Base-by-base conservation (phyloP, 1,284 basidiomycete genomes). In the Pascua sp. region DNA sequence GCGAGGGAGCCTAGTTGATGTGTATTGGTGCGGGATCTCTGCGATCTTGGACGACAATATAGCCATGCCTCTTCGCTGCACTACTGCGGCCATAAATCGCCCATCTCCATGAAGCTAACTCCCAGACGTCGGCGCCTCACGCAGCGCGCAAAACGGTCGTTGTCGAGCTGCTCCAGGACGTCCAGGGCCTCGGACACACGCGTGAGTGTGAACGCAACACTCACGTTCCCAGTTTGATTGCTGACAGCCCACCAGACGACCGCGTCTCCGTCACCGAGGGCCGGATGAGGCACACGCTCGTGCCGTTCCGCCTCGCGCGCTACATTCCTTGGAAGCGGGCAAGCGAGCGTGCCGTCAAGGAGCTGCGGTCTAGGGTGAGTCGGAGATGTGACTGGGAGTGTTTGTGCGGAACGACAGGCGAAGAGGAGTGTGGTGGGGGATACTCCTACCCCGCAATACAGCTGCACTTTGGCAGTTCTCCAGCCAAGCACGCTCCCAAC, bases 181-280 rank as follows among this genome's bases (percentile, higher is more conserved):
- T 72, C 36, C 61, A 63, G 12, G 62, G 65, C 37, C 56, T 75
- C 15, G 72, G 72, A 5, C 48, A 52, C 38, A 54, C 49, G 49
- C 49, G 60, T 62, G 49, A 42, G 60, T 61, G 45, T 40, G 7
- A 18, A 5, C 7, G 84, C 82, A n/a, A 42, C 8, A 24, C 16
- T n/a, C 42, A 15, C 12, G 11, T 9, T 13, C 16, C 16, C 81
- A 83, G 55, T n/a, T n/a, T n/a, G n/a, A n/a, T n/a, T n/a, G 81
- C 82, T 38, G 84, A 86, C 66, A 84, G 81, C 24, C 24, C 24
- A 32, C 15, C 51, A 73, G 72, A 56, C 53, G 73, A 76, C 57
- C 59, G 67, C 40, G 61, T 74, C 2, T 42, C 62, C 17, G 71
- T 74, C 11, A 52, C 64, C n/a, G 60, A 66, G 12, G 72, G 71